Conservation (phyloP, 2,329 filamentous ascomycete genomes). For the Verticillium longisporum region DNA sequence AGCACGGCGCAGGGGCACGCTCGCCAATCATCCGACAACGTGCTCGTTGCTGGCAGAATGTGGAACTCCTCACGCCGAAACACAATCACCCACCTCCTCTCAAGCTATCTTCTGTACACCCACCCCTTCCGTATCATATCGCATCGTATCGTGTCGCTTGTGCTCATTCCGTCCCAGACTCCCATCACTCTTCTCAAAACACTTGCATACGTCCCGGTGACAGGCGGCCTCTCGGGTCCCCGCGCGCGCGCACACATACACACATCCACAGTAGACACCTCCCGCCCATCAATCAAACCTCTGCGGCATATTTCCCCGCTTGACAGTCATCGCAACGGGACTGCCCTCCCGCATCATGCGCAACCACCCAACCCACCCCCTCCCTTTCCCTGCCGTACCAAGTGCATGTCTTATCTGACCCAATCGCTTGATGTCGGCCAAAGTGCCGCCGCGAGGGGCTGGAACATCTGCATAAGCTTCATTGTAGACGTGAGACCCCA, state of each 20-base stretch:
- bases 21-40: constrained; percentile 13
- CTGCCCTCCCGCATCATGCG: background rate
- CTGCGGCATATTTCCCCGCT: no score
- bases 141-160: background rate
- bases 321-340: background rate
- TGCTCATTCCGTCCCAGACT: background rate
- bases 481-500: background rate
- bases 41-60: constrained; percentile 2
- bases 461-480: background rate
- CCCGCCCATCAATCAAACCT: no score
- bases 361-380: background rate
- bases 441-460: background rate
- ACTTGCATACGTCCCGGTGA: no score
- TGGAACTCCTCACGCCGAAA: background rate
- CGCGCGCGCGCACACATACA: no score
- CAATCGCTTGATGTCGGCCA: background rate
- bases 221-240: no score
- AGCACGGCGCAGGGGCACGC: background rate
- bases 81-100: background rate
- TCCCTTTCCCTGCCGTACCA: no score
- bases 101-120: background rate
- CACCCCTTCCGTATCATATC: background rate
- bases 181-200: no score
- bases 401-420: background rate
- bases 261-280: no score